Base-by-base conservation (phyloP, 2,329 filamentous ascomycete species). In the Venturiaceae sp. region DNA sequence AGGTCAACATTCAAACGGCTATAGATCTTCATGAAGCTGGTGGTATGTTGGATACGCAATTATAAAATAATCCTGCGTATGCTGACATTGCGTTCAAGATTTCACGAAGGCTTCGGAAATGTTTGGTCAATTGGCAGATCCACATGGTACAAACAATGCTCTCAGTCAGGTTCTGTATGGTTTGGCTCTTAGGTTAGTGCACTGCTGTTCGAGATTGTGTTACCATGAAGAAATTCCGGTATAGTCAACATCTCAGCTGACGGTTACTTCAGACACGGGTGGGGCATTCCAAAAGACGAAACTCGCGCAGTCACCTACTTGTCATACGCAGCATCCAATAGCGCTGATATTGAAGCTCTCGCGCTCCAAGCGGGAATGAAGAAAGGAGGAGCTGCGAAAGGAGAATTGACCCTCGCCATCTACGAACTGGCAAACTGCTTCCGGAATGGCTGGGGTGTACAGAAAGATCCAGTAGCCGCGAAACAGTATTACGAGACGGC, bases 91-190 rank as follows among this genome's bases (percentile, higher is more conserved):
- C 19, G 30, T 50, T 46, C 34, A 6, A 80, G 81, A 94, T 61
- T 80, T 96, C 59, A 83, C 84, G 66, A 75, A 79, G 66, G 94
- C 91, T 57, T 96, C 94, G n/a, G 77, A 78, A 56, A 83, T 97
- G 73, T 99, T 99, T 74, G 88, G 84, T 30, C 78, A 80, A 61
- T 78, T 99, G 64, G 94, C 94, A 57, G 86, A 96, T 69, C 89
- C 89, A 0, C 79, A 84, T 57, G 91, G 90, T 26, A 83, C 86
- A 54, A 96, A 96, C 70, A 96, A 97, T 73, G 89, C 94, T 41
- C 80, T 99, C 63, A 94, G 90, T 67, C 92, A 99, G 75, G 94
- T 99, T 36, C 81, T 99, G 57, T 99, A 96, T 70, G 94, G 94
- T 3, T 86, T 99, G 60, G 92, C 92, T 26, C 52, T 59, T 16